Evolutionary conservation across 768 basidiomycete species (phyloP), one percentile per base, ranked within the genome.

Genomic region (Gymnopilus junonius): DNA sequence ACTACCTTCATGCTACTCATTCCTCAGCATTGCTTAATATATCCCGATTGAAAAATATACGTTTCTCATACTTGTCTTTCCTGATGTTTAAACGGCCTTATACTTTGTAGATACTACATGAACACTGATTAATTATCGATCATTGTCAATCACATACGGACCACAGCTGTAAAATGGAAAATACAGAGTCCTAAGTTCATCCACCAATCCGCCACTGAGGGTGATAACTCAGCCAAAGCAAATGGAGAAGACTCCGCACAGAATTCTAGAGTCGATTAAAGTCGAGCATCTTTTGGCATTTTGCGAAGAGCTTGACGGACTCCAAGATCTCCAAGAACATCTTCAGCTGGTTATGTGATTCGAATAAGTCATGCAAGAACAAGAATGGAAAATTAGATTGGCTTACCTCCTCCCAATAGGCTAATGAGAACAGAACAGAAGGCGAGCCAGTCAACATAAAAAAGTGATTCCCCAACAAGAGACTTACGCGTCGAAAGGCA

Each of bases 301-400:
- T 62, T 66, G 39, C 68, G 68, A 40, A 69, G 68, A 23, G 91
- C 92, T 71, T 93, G 92, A 46, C 93, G 83, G 14, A 93, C 92
- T 53, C 93, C 93, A 32, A 95, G 81, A 71, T 94, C 93, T 4
- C 86, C 87, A 56, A 94, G 78, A 8, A 94, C 92, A 65, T 92
- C 91, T 73, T 92, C 89, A 65, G 91, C 90, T 82, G 20, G 43
- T 55, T 40, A 59, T 46, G 65, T 31, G 53, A 54, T 40, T 34
- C 21, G 58, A 48, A 35, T 54, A 23, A 17, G 21, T 17, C 21
- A n/a, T 10, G 8, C 2, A 10, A 53, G 6, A 20, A 29, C 21
- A 20, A 42, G 62, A 12, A 62, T 39, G 14, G 23, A 39, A 20
- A 1, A 12, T 2, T 5, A 34, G 46, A 61, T 45, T 5, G 50